Base-by-base conservation (phyloP, 2,329 filamentous ascomycete genomes). In the Aspergillus fumigatiaffinis region DNA sequence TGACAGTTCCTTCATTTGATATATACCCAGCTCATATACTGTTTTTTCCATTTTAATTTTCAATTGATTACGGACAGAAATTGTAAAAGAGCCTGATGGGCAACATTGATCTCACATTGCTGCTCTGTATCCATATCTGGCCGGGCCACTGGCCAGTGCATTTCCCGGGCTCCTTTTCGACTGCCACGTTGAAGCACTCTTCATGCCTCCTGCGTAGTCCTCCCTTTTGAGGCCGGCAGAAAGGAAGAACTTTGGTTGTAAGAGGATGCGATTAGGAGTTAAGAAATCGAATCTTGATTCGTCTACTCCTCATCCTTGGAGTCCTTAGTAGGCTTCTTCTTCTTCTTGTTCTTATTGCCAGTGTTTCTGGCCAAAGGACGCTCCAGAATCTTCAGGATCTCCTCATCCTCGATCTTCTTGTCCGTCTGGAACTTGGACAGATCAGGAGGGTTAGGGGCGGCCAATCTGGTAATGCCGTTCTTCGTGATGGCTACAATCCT, bases 351-450 rank as follows among this genome's bases (percentile, higher is more conserved):
- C 79, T 90, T 91, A 64, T 87, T 82, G 53, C 78, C 79, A 47
- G 80, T 79, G 23, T 81, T 79, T 71, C 83, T 85, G 60, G 81
- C 79, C 68, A 96, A 79, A 32, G 93, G 93, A 76, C 90, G 90
- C 79, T 94, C 92, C 52, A 99, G 84, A 63, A 97, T 93, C 83
- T 94, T 91, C 68, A 97, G 86, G 65, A 99, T 84, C 80, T 97
- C 93, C 80, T 96, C 91, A 64, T 97, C 93, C 65, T 87, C 88
- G 71, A 99, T 96, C 85, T 97, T 97, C 86, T 97, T 97, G 77
- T 97, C 92, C 35, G 91, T 88, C 84, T 96, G 89, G 82, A 88
- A 86, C 81, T 92, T 92, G 73, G 83, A 84, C 60, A 94, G 75
- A 72, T 97, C 91, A 62, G 89, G 82, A 23, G 87, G 75, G 60